phyloP scores from a whole-genome alignment of 108 stramenopile genomes.

The Schizochytrium sp. region DNA sequence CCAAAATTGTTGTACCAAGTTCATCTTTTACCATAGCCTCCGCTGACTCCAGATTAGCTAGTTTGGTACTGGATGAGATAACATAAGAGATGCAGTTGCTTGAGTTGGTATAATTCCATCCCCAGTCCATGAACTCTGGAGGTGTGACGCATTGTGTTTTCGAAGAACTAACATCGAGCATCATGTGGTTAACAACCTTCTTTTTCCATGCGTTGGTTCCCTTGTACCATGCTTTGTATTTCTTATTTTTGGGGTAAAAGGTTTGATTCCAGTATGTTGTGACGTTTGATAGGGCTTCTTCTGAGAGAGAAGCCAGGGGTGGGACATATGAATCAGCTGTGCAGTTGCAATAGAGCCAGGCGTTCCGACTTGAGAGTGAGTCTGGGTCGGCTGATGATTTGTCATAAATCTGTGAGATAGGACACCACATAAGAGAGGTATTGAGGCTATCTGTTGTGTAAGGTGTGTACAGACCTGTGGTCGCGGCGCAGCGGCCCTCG shows the following conservation, averaged over 20 bases:
- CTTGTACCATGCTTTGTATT: neutral
- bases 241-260: neutral
- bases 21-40: neutral
- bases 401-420: neutral
- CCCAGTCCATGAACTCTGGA: neutral
- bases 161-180: neutral
- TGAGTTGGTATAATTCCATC: neutral
- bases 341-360: constrained; percentile 48
- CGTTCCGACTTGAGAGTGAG: neutral
- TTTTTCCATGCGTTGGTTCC: neutral
- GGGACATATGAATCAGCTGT: neutral
- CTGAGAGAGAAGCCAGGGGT: neutral
- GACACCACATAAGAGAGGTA: neutral
- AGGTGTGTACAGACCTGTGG: neutral
- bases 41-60: neutral
- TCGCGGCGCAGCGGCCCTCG: neutral
- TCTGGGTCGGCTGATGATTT: neutral
- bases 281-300: neutral
- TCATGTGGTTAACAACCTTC: neutral
- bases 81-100: neutral
- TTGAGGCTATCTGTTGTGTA: neutral
- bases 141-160: neutral
- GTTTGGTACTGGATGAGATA: neutral
- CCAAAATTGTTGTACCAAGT: neutral
- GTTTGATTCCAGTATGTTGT: neutral